Percentiles rank a stretch among this genome's conserved stretches.
These are phyloP conservation scores for Thelephora ganbajun DNA, from an alignment of 768 basidiomycete species.

Conservation along the genomic window DNA sequence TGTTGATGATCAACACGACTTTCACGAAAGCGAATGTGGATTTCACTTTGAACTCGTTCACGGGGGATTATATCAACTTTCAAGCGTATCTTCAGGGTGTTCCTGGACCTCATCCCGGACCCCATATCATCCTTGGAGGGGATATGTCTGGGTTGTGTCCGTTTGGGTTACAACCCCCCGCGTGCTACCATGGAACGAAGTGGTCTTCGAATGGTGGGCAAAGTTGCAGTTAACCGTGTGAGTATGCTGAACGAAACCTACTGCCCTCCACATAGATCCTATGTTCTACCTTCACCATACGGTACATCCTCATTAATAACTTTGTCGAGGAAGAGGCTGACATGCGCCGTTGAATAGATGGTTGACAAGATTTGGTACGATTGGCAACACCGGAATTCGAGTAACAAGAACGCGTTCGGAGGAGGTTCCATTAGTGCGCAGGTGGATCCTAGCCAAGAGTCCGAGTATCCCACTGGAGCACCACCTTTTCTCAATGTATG, in stretches of 20 bases:
- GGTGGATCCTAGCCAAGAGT: too few relatives aligned
- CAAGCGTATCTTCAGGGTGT: constrained; percentile 16
- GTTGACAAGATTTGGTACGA: constrained; percentile 24
- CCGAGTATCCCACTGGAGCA: constrained; percentile 13
- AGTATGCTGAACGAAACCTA: neutral
- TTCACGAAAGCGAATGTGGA: constrained; percentile 14
- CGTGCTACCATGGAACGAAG: neutral
- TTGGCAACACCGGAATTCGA: constrained; percentile 17
- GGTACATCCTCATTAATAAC: constrained; percentile 9
- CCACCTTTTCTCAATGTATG: constrained; percentile 14
- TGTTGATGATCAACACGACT: constrained; percentile 13
- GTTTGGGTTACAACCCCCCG: neutral
- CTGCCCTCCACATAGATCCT: constrained; percentile 12
- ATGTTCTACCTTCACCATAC: constrained; percentile 23
- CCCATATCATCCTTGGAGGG: constrained; percentile 19
- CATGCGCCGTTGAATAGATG: constrained; percentile 13
- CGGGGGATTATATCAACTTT: constrained; percentile 19
- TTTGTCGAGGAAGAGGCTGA: neutral
- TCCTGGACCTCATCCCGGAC: constrained; percentile 16
- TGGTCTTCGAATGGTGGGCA: neutral
- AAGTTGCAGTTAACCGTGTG: neutral
- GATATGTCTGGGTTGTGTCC: constrained; percentile 20
- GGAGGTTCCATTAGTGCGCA: constrained; percentile 15
- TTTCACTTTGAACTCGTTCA: constrained; percentile 13
- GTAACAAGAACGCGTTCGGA: constrained; percentile 15